Evolutionary conservation across 495 filamentous ascomycete genomes (phyloP), one percentile per base, ranked within the genome.

Genomic region (Physcia stellaris): DNA sequence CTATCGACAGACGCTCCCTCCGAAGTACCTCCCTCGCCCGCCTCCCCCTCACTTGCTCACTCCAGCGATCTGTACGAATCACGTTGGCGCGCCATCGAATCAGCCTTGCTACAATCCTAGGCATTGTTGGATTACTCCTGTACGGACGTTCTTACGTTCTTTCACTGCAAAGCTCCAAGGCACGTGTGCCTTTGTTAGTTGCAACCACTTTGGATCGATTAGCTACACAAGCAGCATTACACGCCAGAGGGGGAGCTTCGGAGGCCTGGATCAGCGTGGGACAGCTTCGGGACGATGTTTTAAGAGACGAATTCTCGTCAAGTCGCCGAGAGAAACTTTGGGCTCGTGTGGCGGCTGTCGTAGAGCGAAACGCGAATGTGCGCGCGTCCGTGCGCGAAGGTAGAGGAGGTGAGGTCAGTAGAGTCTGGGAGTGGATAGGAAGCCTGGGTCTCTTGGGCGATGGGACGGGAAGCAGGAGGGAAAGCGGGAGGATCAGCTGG

Each of bases 401-500:
- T 29, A 67, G 76, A 34, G 81, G 71, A 45, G 90, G 90, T 13
- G 90, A 99, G 54, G 73, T 95, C 36, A 77, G 81, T 11, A 70
- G 84, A 33, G 78, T 82, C 13, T 99, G 90, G 90, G 88, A 94
- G 55, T 99, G 90, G 90, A 87, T 94, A 53, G 90, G 90, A 21
- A 62, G 68, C 11, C 32, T 51, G 21, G 48, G 41, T 2, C 59
- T 75, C 60, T 42, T 71, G 46, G 55, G 52, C 49, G 48, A 42
- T 35, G 50, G 42, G 22, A 27, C 39, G 10, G 35, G 39, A 35
- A 41, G 41, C 6, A 42, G 45, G 6, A 45, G 52, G 6, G 39
- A 48, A 17, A 47, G 52, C 7, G 61, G 56, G 28, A 61, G 57
- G 26, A 47, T 57, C 3, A 51, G 53, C 27, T 44, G 79, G 73